Base-by-base conservation (phyloP, 169 alveolate genomes). In the Plasmodium yoelii region DNA sequence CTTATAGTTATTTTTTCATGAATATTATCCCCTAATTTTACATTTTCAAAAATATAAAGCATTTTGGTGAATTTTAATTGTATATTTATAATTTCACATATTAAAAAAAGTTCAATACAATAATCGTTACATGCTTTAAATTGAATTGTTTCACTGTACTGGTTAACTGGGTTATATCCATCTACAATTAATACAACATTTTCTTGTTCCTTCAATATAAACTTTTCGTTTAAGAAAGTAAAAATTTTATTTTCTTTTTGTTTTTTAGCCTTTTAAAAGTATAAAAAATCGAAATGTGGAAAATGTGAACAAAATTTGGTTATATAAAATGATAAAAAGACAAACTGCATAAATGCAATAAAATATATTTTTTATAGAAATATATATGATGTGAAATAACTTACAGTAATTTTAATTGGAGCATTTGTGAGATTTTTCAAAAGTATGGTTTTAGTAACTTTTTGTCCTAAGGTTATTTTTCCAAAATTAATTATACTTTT, bases 41-140 rank as follows among this genome's bases (percentile, higher is more conserved):
- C 34, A 28, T 80, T 80, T 67, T 80, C 90, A 68, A 80, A 67
- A 22, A 65, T 13, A 61, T 80, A 80, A 24, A 80, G n/a, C 19
- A 24, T 70, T 42, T 80, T 80, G 9, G 49, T 22, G 19, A 80
- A 80, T 5, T 22, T 39, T 26, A 80, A 67, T 70, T 80, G 53
- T 59, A 65, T 60, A 34, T 47, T 67, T 80, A 53, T 68, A 65
- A 80, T 80, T 80, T 80, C 90, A 67, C 90, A 80, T 18, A 80
- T 53, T 68, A 80, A 19, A 59, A 65, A 80, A 15, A 80, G 18
- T 4, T 80, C 90, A 13, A 80, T 68, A 2, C 64, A 67, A 44
- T 80, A 80, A 80, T 80, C 90, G 18, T 18, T 67, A 53, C 90
- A 80, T 53, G 90, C 90, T 80, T 53, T 80, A 71, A 80, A 80